Evolutionary conservation across 495 filamentous ascomycete genomes (phyloP), one percentile per base, ranked within the genome.

Genomic region (Cairneyella variabilis): DNA sequence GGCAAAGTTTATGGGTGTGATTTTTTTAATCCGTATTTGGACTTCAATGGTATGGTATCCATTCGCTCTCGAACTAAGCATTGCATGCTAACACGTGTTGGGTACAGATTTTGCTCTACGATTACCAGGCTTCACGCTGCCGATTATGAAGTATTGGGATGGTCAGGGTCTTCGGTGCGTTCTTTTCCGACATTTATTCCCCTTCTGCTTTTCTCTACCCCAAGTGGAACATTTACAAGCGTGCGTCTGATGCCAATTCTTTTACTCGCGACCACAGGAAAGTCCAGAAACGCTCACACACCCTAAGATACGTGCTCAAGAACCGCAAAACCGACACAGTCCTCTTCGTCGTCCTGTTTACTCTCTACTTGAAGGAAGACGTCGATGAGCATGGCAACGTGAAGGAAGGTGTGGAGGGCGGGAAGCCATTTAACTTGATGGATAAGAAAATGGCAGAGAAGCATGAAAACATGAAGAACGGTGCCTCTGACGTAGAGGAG

Each of bases 21-120:
- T 68, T 97, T 98, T 68, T 93, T 83, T 60, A 97, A 96, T 63
- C 83, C 84, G n/a, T 96, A 91, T 72, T 64, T 98, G 37, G 86
- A 91, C 65, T 95, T 97, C 61, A 83, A 82, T 63, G 76, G 83
- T 84, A 54, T 45, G 70, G 68, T 39, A 42, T 18, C 17, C 38
- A n/a, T n/a, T n/a, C 14, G 34, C 28, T 45, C 40, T 22, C 18
- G 22, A 16, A 10, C 18, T 16, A 12, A 16, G 21, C 36, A n/a
- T 25, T 25, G 46, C 21, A 42, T 40, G n/a, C 18, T 46, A 38
- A 38, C 27, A 28, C 23, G 43, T 32, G 28, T 23, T 45, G 3
- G 27, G 11, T 48, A 54, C 58, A 76, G 85, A 86, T 51, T 89
- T 96, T 61, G 76, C 85, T n/a, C 67, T 97, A 18, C 78, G 81